Conservation (phyloP, 2,329 filamentous ascomycete genomes). For the Penicillium sp. region DNA sequence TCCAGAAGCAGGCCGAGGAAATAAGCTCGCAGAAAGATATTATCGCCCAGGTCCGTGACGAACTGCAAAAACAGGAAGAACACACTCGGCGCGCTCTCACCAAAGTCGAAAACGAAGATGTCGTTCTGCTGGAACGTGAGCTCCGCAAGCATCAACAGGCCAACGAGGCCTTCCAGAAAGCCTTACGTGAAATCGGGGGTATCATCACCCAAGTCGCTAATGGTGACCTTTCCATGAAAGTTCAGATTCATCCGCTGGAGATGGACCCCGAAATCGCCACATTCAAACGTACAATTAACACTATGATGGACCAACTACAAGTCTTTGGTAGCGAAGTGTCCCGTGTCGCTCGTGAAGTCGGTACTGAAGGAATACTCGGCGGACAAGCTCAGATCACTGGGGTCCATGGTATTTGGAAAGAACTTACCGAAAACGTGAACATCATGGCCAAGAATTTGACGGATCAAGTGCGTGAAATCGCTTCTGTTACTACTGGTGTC, state of each 20-base stretch:
- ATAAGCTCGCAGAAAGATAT: slow-evolving; percentile 85
- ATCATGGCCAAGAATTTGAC: slow-evolving; percentile 83
- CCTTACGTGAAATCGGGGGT: slow-evolving; percentile 91
- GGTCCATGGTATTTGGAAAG: slow-evolving; percentile 96
- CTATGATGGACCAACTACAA: slow-evolving; percentile 98
- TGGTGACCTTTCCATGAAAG: slow-evolving; percentile 94
- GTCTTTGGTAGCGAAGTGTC: slow-evolving; percentile 97
- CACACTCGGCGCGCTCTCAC: slow-evolving; percentile 80
- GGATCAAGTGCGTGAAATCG: slow-evolving; percentile 82
- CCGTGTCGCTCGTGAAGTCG: slow-evolving; percentile 89
- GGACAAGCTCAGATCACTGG: slow-evolving; percentile 92
- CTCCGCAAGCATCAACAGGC: slow-evolving; percentile 97
- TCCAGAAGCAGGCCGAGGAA: slow-evolving; percentile 90
- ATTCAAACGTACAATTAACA: slow-evolving; percentile 98
- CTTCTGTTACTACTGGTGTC: slow-evolving; percentile 79
- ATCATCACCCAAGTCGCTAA: slow-evolving; percentile 96
- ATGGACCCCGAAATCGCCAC: slow-evolving; percentile 98
- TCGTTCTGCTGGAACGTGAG: slow-evolving; percentile 86
- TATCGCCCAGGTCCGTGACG: slow-evolving; percentile 80
- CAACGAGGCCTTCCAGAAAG: slow-evolving; percentile 98
- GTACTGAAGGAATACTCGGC: slow-evolving; percentile 90
- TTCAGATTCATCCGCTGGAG: slow-evolving; percentile 90
- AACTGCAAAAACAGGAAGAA: slow-evolving; percentile 81
- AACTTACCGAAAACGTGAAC: slow-evolving; percentile 87
- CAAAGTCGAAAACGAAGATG: slow-evolving; percentile 81